Evolutionary conservation across 2,329 filamentous ascomycete species (phyloP).

Genomic region (Neoascochyta sp.): DNA sequence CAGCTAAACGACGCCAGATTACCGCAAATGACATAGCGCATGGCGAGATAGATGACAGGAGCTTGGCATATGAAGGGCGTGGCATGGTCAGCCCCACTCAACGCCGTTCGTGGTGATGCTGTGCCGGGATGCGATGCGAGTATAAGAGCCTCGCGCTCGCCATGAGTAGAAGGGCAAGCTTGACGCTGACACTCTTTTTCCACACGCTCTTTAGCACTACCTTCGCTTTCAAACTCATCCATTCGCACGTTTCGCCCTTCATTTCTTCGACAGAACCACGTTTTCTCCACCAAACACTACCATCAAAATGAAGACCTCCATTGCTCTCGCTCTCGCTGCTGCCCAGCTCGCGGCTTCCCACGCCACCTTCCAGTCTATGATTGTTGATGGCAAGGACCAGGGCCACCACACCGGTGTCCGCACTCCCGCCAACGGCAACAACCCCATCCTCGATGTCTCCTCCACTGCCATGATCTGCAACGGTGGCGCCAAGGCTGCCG

Average conservation of each 20-base stretch:
- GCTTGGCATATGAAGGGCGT: conserved; percentile 20
- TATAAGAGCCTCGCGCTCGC: conserved; percentile 21
- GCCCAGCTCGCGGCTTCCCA: conserved; percentile 34
- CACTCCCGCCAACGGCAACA: conserved; percentile 41
- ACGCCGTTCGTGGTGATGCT: conserved; percentile 11
- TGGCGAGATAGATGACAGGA: conserved; percentile 25
- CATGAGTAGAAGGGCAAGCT: conserved; percentile 22
- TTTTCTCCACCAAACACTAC: conserved; percentile 15
- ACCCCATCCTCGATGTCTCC: conserved; percentile 37
- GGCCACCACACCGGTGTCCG: conserved; percentile 43
- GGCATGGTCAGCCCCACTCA: conserved; percentile 13
- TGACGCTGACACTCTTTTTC: conserved; percentile 33
- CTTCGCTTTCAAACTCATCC: conserved; percentile 25
- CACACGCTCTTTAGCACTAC: conserved; percentile 29
- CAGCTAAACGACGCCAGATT: conserved; percentile 16
- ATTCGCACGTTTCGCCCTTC: conserved; percentile 24
- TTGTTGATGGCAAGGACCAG: conserved; percentile 40
- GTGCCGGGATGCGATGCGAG: conserved; percentile 15
- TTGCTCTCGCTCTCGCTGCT: conserved; percentile 31
- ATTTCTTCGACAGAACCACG: conserved; percentile 20
- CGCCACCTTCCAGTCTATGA: conserved; percentile 39
- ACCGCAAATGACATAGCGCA: conserved; percentile 14
- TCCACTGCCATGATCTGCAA: conserved; percentile 38
- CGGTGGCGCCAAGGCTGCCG: conserved; percentile 27
- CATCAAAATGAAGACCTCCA: conserved; percentile 34